Conservation (phyloP, 768 basidiomycete genomes). For the Boletus rex-veris region DNA sequence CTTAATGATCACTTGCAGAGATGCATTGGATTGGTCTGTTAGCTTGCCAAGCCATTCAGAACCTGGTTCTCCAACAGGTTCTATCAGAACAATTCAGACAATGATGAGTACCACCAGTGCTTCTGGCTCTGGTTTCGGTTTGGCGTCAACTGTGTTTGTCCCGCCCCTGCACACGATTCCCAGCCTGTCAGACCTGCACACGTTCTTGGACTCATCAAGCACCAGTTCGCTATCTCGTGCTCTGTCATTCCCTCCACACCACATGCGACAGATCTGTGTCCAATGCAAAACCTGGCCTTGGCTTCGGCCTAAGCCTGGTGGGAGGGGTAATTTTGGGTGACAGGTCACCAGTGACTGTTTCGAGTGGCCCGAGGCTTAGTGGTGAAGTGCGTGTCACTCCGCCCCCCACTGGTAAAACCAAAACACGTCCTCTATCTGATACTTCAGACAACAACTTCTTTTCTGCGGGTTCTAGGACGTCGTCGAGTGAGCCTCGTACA, state of each 20-base stretch:
- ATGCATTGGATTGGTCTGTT: conserved; percentile 66
- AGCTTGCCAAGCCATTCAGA: conserved; percentile 45
- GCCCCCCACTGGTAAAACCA: conserved; percentile 39
- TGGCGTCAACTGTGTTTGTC: conserved; percentile 72
- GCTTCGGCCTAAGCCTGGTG: conserved; percentile 43
- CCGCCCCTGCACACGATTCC: conserved; percentile 70
- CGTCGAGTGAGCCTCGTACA: conserved; percentile 28
- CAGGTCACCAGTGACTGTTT: conserved; percentile 68
- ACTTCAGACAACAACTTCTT: conserved; percentile 48
- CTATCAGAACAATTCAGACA: conserved; percentile 68
- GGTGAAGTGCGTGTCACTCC: conserved; percentile 44
- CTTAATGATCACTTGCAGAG: conserved; percentile 45
- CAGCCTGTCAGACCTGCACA: conserved; percentile 62
- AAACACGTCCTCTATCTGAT: conserved; percentile 28
- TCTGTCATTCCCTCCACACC: conserved; percentile 52
- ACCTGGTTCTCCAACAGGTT: conserved; percentile 46
- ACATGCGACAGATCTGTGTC: conserved; percentile 68
- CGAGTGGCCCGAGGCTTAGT: conserved; percentile 54
- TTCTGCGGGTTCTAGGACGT: conserved; percentile 37
- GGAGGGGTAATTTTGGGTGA: conserved; percentile 42
- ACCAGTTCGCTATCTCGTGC: conserved; percentile 37
- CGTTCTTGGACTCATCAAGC: conserved; percentile 42
- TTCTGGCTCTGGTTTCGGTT: conserved; percentile 44
- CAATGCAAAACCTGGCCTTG: conserved; percentile 39
- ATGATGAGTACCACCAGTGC: conserved; percentile 42